Evolutionary conservation across 2,329 filamentous ascomycete genomes (phyloP), one percentile per base, ranked within the genome.

Genomic region (Aureobasidium sp.): DNA sequence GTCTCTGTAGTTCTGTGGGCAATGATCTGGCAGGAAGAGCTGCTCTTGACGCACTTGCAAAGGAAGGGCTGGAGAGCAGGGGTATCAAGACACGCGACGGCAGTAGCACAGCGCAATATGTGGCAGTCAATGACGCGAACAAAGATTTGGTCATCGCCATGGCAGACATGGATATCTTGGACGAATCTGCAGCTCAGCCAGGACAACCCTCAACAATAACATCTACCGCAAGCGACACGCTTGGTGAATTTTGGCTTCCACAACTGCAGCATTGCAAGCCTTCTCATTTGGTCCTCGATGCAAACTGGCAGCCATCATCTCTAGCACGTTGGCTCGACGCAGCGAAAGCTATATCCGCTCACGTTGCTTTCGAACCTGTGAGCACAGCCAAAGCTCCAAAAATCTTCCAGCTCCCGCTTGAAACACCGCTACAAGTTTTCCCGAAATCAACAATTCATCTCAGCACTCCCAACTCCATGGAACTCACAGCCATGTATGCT

Each of bases 161-260:
- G 88, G 90, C 91, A 4, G 93, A 97, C 65, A 96, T 97, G 90
- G 80, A 77, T 53, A 91, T 95, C 61, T 80, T 95, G 34, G 76
- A 81, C 60, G 45, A 58, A 30, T 40, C 52, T 35, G 42, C 50
- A 34, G 40, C 52, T 6, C 29, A 19, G n/a, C 41, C 41, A 8
- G 48, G 38, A 2, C 48, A 52, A 16, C 38, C 37, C 17, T 42
- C 48, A 7, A 38, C 38, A 12, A 14, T 30, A 6, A 32, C 22
- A 2, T 64, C 72, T 29, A 69, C 75, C 44, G 72, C 77, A 39
- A 63, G 68, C 16, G 60, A 58, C 42, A 78, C 82, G n/a, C 77
- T 79, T 57, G 68, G 75, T 0, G 66, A 74, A 7, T 71, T 78
- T 59, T 89, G 85, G 83, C 75, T 77, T 45, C 76, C 80, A 1